Percentiles rank a stretch among this genome's conserved stretches.
Evolutionary conservation across 805 yeast species (phyloP).

Genomic region (Candida oleophila): DNA sequence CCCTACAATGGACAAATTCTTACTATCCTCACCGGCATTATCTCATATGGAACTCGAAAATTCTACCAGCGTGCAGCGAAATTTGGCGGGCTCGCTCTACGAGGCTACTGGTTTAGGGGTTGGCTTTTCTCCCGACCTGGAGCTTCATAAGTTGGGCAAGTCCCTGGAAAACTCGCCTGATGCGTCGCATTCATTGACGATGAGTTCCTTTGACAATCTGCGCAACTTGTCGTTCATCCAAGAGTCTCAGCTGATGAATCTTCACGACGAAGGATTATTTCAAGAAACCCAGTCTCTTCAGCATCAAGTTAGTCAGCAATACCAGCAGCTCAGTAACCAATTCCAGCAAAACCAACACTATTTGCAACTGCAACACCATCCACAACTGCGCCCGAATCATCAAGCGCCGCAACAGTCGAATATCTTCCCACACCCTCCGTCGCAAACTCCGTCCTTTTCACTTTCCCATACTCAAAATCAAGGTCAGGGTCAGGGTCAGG

Average conservation of each 20-base stretch:
- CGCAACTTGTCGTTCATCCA: constrained; percentile 4
- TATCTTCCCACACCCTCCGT: neutral
- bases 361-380: neutral
- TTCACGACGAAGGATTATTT: neutral
- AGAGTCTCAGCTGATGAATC: constrained; percentile 1
- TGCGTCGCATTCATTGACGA: neutral
- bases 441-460: neutral
- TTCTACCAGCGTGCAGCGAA: neutral
- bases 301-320: neutral
- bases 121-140: constrained; percentile 2
- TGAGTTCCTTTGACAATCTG: constrained; percentile 1
- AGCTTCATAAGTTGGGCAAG: neutral
- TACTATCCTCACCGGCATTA: constrained; percentile 38
- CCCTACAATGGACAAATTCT: constrained; percentile 34
- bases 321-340: neutral
- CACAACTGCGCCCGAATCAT: neutral
- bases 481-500: neutral
- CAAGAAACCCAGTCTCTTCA: neutral
- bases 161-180: neutral
- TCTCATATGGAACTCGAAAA: constrained; percentile 4
- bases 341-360: neutral
- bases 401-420: neutral
- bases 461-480: neutral
- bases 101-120: constrained; percentile 4
- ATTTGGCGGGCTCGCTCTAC: neutral